These are phyloP conservation scores for Populus deltoides DNA, from an alignment of 345 rosid genomes.

Conservation along the genomic window DNA sequence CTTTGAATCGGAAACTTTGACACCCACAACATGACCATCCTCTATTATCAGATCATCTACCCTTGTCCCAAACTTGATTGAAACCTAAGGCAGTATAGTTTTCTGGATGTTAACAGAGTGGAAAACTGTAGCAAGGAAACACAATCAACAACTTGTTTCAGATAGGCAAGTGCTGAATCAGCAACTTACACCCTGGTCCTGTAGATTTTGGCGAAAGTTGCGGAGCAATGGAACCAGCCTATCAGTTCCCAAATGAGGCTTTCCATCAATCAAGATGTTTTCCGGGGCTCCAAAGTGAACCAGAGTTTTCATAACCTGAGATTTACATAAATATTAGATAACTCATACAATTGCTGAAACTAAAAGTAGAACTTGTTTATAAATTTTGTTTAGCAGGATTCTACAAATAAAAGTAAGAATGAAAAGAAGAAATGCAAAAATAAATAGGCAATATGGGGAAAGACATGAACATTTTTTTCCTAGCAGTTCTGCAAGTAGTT, in stretches of 20 bases:
- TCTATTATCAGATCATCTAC: slow-evolving; percentile 76
- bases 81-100: slow-evolving; percentile 46
- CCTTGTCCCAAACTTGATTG: slow-evolving; percentile 73
- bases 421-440: neutral
- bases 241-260: slow-evolving; percentile 98
- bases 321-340: slow-evolving; percentile 11
- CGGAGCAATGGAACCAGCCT: slow-evolving; percentile 75
- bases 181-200: slow-evolving; percentile 65
- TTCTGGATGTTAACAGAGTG: neutral
- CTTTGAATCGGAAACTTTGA: slow-evolving; percentile 59
- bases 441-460: neutral
- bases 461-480: neutral
- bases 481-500: neutral
- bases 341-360: neutral
- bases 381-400: neutral
- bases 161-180: neutral
- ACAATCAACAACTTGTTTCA: neutral
- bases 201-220: slow-evolving; percentile 78
- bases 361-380: neutral
- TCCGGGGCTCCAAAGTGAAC: slow-evolving; percentile 92
- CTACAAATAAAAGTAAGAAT: neutral
- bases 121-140: neutral
- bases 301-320: slow-evolving; percentile 82
- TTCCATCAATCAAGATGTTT: slow-evolving; percentile 75
- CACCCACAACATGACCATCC: slow-evolving; percentile 63